Percentiles rank a stretch among this genome's conserved stretches.
Conservation (phyloP, 306 rosid species). For the Lathyrus sativus region DNA sequence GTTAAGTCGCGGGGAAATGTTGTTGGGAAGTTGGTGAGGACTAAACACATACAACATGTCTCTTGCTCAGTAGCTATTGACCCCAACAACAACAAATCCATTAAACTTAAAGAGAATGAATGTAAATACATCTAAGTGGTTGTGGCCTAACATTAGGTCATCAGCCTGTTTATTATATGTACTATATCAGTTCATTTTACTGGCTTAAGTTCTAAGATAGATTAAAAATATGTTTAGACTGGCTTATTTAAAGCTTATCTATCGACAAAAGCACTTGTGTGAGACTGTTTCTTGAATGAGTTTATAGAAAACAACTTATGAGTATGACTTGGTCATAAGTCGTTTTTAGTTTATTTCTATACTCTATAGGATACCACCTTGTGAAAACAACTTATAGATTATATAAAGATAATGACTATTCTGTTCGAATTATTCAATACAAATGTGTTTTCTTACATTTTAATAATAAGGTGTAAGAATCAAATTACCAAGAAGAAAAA, state of each 20-base stretch:
- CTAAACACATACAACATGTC: slow-evolving; percentile 53
- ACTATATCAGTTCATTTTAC: slow-evolving; percentile 22
- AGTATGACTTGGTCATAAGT: background rate
- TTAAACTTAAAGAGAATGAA: slow-evolving; percentile 53
- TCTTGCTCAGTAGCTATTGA: slow-evolving; percentile 55
- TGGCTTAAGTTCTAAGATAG: too few species aligned
- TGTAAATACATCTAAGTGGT: slow-evolving; percentile 54
- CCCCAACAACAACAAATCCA: slow-evolving; percentile 50
- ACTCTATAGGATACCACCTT: background rate
- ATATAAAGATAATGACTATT: background rate
- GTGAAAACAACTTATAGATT: background rate
- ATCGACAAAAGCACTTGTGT: background rate
- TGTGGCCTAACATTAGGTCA: slow-evolving; percentile 5
- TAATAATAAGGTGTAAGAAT: too few species aligned
- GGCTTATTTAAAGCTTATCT: background rate
- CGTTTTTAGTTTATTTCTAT: background rate
- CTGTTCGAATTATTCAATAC: background rate
- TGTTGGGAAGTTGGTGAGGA: slow-evolving; percentile 72
- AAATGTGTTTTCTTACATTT: too few species aligned
- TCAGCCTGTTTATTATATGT: slow-evolving; percentile 25
- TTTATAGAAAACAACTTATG: background rate
- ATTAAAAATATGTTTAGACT: background rate
- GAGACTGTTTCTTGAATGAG: background rate
- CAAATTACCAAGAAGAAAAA: too few species aligned
- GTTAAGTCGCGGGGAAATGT: slow-evolving; percentile 59